Evolutionary conservation across 352 stramenopile genomes (phyloP), one percentile per base, ranked within the genome.

Genomic region (Thalassiosira mediterranea): DNA sequence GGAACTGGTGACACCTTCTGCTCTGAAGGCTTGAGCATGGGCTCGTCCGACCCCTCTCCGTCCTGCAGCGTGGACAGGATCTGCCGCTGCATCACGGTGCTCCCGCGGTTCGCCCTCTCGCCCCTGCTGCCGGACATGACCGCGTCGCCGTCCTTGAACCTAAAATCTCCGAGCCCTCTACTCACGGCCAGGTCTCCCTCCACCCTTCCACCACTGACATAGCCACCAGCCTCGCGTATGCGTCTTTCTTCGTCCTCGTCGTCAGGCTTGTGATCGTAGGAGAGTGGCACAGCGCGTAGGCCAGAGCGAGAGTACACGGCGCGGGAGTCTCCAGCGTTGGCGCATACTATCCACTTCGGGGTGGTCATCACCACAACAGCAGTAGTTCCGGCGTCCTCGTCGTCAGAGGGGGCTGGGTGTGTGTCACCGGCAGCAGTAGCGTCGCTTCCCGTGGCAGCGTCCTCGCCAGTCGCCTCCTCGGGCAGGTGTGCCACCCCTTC

Each of bases 1-100:
- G 94, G 94, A 44, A 95, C 79, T 0, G 91, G 88, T 4, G 90
- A 94, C 10, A 97, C 95, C 57, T 96, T 96, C 83, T 97, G 94
- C 65, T 94, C 81, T 4, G 74, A 75, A 0, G 90, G 87, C 34
- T 62, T 59, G 2, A 93, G 15, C n/a, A 67, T 29, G 19, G 26
- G 25, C 4, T 26, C 48, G 15, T 19, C 19, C 3, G 3, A 26
- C 17, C 8, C 19, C 67, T 23, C 26, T 61, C 26, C 40, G 46
- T 49, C 25, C 15, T 38, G 3, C 19, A 11, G 44, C 49, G 19
- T 62, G 46, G 19, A 53, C 28, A n/a, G 15, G n/a, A 23, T 42
- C 28, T 28, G 17, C 21, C 8, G 17, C 42, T 23, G 31, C 17
- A 61, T 29, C 11, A 51, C 31, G 25, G 17, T 66, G 31, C 23